These are phyloP conservation scores for Aspergillus uvarum DNA, from an alignment of 2,329 filamentous ascomycete species.

Conservation along the genomic window DNA sequence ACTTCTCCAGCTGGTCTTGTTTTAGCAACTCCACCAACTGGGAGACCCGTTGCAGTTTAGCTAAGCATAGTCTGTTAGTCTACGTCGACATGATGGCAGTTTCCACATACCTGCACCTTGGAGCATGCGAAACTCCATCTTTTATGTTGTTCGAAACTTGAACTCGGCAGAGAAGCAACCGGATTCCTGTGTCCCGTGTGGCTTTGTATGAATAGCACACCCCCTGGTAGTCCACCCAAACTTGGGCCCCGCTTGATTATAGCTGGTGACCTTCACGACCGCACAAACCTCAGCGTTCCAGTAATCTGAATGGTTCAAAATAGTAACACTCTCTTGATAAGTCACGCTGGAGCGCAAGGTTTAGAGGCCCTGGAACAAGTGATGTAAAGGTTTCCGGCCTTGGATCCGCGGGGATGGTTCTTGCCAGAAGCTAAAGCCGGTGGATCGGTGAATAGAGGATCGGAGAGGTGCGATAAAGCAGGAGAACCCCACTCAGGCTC, in stretches of 20 bases:
- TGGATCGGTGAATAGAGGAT: conserved; percentile 1
- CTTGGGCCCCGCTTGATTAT: not conserved
- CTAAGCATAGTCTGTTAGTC: conserved; percentile 39
- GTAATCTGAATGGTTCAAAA: not conserved
- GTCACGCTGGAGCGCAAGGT: conserved; percentile 1
- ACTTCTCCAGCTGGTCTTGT: conserved; percentile 60
- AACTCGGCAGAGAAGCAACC: not conserved
- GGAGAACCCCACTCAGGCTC: conserved; percentile 19
- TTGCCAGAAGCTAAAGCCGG: not conserved
- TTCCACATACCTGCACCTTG: conserved; percentile 29
- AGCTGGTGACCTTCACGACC: not conserved
- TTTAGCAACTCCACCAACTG: conserved; percentile 62
- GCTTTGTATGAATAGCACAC: not conserved
- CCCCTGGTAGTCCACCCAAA: not conserved
- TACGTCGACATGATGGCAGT: not conserved
- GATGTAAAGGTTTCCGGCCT: not conserved
- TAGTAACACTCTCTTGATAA: not conserved
- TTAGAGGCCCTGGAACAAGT: not conserved
- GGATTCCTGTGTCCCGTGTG: not conserved
- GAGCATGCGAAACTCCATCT: conserved; percentile 28
- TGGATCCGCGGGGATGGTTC: not conserved
- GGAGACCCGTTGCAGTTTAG: conserved; percentile 68
- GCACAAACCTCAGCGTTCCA: not conserved
- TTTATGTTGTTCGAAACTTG: not conserved
- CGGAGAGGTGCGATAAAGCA: conserved; percentile 2